Base-by-base conservation (phyloP, 805 yeast species). In the Candida yuanshanica region DNA sequence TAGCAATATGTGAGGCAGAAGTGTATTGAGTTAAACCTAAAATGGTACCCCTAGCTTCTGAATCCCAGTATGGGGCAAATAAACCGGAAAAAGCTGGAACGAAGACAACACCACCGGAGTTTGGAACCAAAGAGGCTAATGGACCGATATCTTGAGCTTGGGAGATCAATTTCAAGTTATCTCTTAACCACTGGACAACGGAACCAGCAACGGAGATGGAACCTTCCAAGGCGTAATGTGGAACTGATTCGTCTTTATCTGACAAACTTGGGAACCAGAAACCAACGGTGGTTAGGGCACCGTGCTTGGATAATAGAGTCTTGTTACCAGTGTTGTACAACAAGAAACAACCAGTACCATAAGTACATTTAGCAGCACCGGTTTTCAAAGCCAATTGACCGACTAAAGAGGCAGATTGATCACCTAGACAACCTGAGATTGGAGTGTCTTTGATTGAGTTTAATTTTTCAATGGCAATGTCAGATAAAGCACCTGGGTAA, bases 181-280 rank as follows among this genome's bases (percentile, higher is more conserved):
- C 96, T 58, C 95, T 74, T 52, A 91, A 74, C 96, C 96, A 90
- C 65, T 87, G 95, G 49, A 90, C 87, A 52, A 84, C 85, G 9
- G 95, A 81, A 23, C 98, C 97, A 18, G 96, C 96, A 40, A 89
- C 97, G 4, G 97, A 95, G 55, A 91, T 86, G 7, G 96, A 88
- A 39, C 98, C 98, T 65, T 90, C 98, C 39, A 90, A 68, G 11
- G 96, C 96, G 64, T 77, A 90, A 50, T 83, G 88, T 6, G 96
- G 95, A 52, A 72, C 62, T 44, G 66, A 62, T 43, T 64, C 63
- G 11, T 55, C 57, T 31, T 55, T 60, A 3, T 27, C 9, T 18
- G 66, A 69, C 44, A 83, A 62, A 41, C 72, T 70, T 31, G 93
- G 91, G 65, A 90, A 84, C 86, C 95, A 87, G 68, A 75, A 91